These are phyloP conservation scores for Talaromyces atroroseus DNA, from an alignment of 2,329 filamentous ascomycete species.

Conservation along the genomic window DNA sequence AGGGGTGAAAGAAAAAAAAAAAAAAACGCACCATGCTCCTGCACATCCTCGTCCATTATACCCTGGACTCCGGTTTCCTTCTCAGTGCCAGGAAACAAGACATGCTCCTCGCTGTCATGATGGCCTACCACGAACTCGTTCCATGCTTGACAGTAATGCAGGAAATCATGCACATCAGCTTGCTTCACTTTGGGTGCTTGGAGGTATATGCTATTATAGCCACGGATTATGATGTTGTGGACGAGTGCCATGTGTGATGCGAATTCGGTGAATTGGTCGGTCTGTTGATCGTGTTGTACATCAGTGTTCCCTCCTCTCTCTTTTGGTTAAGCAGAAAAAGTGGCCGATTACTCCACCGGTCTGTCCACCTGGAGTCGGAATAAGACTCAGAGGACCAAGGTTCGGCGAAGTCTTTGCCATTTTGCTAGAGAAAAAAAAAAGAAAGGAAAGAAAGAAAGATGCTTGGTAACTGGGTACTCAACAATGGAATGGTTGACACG, in stretches of 20 bases:
- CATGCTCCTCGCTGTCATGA: conserved; percentile 27
- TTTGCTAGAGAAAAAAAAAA: too few species aligned
- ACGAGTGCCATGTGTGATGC: conserved; percentile 24
- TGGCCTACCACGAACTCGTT: conserved; percentile 28
- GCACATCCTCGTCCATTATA: conserved; percentile 28
- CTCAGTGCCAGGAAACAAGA: conserved; percentile 29
- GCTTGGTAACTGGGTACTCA: too few species aligned
- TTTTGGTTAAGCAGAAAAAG: too few species aligned
- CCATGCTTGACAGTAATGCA: conserved; percentile 27
- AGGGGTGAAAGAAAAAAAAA: too few species aligned
- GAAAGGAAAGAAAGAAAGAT: too few species aligned
- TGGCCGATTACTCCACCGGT: too few species aligned
- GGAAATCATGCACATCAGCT: conserved; percentile 22
- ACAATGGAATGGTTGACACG: too few species aligned
- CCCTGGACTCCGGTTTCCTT: conserved; percentile 21
- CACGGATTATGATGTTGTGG: conserved; percentile 33
- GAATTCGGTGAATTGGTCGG: neutral
- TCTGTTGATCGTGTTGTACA: conserved; percentile 35
- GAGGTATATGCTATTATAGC: conserved; percentile 30
- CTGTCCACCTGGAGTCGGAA: too few species aligned
- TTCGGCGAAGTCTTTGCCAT: too few species aligned
- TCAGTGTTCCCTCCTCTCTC: conserved; percentile 45
- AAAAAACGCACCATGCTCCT: conserved; percentile 21
- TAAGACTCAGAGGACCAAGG: too few species aligned
- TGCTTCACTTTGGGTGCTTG: conserved; percentile 14